These are phyloP conservation scores for Camellia sinensis DNA, from an alignment of 148 eudicot genomes.

Conservation along the genomic window DNA sequence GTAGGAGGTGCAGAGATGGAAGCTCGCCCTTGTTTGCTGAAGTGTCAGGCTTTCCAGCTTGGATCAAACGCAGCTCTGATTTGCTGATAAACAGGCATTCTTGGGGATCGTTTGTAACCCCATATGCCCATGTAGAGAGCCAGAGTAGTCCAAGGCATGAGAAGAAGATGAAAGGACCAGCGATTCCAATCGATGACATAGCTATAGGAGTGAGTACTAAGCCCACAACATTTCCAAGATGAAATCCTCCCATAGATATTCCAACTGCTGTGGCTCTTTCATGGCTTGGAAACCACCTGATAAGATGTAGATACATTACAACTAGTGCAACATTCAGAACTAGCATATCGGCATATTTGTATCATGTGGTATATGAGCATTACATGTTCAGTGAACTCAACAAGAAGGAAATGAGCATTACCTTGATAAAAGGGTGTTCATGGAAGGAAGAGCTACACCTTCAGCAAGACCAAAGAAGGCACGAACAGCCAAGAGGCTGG, in stretches of 20 bases:
- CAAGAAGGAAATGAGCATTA: constrained; percentile 14
- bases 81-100: constrained; percentile 46
- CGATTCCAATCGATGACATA: constrained; percentile 64
- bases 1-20: constrained; percentile 43
- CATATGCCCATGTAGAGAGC: constrained; percentile 59
- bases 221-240: constrained; percentile 89
- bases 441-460: constrained; percentile 94
- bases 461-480: constrained; percentile 86
- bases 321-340: neutral
- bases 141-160: constrained; percentile 81
- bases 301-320: neutral
- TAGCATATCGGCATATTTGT: too few relatives aligned
- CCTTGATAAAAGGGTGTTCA: constrained; percentile 86
- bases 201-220: constrained; percentile 63
- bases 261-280: constrained; percentile 97
- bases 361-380: too few relatives aligned
- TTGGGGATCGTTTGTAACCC: constrained; percentile 66
- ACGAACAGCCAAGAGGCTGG: constrained; percentile 65
- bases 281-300: constrained; percentile 87
- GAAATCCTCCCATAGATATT: constrained; percentile 93
- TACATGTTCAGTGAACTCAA: neutral
- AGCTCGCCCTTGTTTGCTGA: constrained; percentile 28
- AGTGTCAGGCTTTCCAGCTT: constrained; percentile 60
- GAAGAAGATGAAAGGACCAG: constrained; percentile 87
- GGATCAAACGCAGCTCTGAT: constrained; percentile 63